These are phyloP conservation scores for Neophaeococcomyces aloes DNA, from an alignment of 2,329 filamentous ascomycete species.

Conservation along the genomic window DNA sequence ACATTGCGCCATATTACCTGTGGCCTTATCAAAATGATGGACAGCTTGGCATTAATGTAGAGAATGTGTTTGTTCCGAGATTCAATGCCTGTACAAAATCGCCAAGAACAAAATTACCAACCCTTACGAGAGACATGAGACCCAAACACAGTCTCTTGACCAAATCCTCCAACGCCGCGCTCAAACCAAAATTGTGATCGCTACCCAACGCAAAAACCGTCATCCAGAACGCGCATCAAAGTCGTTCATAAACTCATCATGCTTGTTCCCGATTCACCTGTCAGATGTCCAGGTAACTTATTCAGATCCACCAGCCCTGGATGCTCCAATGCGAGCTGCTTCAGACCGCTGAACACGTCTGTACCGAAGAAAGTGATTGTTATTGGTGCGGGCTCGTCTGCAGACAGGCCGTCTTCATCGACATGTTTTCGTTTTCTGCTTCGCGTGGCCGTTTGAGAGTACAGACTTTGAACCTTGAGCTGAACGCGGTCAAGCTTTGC, in stretches of 20 bases:
- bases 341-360: constrained; percentile 71
- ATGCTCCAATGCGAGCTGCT: constrained; percentile 62
- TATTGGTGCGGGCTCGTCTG: constrained; percentile 16
- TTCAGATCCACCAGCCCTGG: constrained; percentile 52
- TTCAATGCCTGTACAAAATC: too few species aligned
- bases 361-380: constrained; percentile 54
- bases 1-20: too few species aligned
- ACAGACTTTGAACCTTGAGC: constrained; percentile 11
- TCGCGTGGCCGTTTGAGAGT: neutral
- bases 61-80: too few species aligned
- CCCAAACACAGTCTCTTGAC: too few species aligned
- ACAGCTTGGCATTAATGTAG: too few species aligned
- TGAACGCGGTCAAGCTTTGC: constrained; percentile 17
- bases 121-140: too few species aligned
- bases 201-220: neutral
- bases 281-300: constrained; percentile 83
- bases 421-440: constrained; percentile 9
- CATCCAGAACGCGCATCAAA: neutral
- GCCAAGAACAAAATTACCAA: too few species aligned
- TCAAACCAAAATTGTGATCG: neutral
- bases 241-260: constrained; percentile 50
- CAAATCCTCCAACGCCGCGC: constrained; percentile 1
- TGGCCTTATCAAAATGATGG: too few species aligned
- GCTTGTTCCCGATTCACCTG: constrained; percentile 72
- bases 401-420: neutral